phyloP scores from a whole-genome alignment of 208 protist genomes.

The Trypanosoma brucei region DNA sequence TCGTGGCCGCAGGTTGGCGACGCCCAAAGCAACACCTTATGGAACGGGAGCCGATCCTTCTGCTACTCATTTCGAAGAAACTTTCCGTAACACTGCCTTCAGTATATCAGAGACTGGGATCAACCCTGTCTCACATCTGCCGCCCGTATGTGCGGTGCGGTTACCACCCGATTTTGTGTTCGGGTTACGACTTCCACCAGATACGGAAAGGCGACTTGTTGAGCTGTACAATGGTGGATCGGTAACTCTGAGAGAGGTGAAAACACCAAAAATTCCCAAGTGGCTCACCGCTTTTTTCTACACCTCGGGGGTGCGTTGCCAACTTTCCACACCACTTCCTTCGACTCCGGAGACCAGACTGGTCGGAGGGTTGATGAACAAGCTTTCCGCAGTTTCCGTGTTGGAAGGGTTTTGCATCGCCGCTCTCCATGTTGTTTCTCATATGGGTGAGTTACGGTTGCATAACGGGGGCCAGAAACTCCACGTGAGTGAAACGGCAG shows the following conservation, averaged over 20 bases:
- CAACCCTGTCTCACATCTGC: not conserved
- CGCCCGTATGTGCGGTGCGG: constrained; percentile 6
- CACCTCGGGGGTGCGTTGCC: constrained; percentile 9
- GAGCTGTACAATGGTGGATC: not conserved
- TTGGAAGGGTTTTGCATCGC: constrained; percentile 21
- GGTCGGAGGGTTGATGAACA: not conserved
- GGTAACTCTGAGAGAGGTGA: not conserved
- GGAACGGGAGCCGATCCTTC: too few relatives aligned
- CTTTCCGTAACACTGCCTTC: not conserved
- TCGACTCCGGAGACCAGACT: too few relatives aligned
- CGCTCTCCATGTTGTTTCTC: constrained; percentile 16
- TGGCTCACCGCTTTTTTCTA: constrained; percentile 22
- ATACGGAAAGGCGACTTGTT: constrained; percentile 14
- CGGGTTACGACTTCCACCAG: constrained; percentile 8
- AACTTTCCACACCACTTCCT: not conserved
- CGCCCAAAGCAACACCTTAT: too few relatives aligned
- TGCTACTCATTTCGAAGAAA: not conserved
- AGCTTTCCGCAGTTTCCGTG: constrained; percentile 7
- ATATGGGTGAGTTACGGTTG: constrained; percentile 13
- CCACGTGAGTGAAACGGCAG: not conserved
- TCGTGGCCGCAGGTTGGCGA: too few relatives aligned
- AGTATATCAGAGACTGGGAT: not conserved
- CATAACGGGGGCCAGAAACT: not conserved
- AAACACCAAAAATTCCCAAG: not conserved
- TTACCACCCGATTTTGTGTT: constrained; percentile 16